Evolutionary conservation across 371 early-diverging fungal genomes (phyloP).

Genomic region (Rhizopus microsporus): DNA sequence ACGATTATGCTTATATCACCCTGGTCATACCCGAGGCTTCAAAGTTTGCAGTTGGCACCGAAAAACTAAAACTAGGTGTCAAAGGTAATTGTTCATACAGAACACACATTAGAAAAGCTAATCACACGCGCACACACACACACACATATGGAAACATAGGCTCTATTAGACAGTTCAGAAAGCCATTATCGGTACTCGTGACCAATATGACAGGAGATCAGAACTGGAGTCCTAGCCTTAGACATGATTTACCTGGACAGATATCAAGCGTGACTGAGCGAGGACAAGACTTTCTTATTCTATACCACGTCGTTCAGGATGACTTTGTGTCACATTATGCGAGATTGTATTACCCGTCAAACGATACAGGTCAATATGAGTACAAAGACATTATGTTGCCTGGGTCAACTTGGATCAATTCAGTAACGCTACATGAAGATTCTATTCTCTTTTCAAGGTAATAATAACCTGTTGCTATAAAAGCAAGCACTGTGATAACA

Average conservation of each 20-base stretch:
- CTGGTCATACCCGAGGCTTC: constrained; percentile 9
- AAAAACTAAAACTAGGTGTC: constrained; percentile 28
- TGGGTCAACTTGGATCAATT: constrained; percentile 39
- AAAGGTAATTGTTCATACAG: constrained; percentile 12
- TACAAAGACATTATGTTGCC: constrained; percentile 45
- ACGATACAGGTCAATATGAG: constrained; percentile 14
- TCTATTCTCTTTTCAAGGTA: constrained; percentile 44
- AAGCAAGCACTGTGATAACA: not conserved
- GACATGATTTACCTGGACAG: constrained; percentile 35
- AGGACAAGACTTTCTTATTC: constrained; percentile 26
- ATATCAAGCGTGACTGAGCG: constrained; percentile 29
- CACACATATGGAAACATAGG: constrained; percentile 8
- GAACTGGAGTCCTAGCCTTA: constrained; percentile 29
- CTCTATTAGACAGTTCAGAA: constrained; percentile 19
- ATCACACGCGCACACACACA: not conserved
- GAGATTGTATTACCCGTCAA: constrained; percentile 37
- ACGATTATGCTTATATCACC: constrained; percentile 35
- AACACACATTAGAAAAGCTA: not conserved
- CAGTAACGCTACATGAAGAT: constrained; percentile 35
- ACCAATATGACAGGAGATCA: constrained; percentile 17
- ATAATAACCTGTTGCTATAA: not conserved
- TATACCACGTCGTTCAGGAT: constrained; percentile 41
- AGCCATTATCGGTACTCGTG: constrained; percentile 14
- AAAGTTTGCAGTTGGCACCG: constrained; percentile 21
- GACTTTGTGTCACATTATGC: constrained; percentile 35